Evolutionary conservation across 768 basidiomycete genomes (phyloP), one percentile per base, ranked within the genome.

Genomic region (Podaxis carcinomalis): DNA sequence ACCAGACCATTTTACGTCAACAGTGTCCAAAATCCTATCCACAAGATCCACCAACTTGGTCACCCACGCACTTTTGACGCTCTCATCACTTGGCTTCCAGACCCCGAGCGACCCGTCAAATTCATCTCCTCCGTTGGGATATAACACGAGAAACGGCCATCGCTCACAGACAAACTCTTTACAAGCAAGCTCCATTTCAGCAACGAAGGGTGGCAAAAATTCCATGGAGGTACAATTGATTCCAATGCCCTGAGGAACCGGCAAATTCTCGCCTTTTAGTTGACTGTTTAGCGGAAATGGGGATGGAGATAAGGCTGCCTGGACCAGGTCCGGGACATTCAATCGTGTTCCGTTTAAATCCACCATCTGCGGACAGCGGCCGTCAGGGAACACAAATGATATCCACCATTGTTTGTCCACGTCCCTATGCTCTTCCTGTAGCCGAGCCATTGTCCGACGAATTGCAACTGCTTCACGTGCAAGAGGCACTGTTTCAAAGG

Each of bases 401-500:
- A 92, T 83, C 89, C 89, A 93, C 87, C 89, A 93, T 36, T 80
- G 81, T 69, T 91, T 91, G 65, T 62, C 61, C 19, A 82, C 51
- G 46, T 51, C 63, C 63, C 23, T 37, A 21, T 66, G 51, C 19
- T 68, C 65, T 5, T 69, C 57, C 46, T 56, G 66, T 11, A 89
- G 73, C 4, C 54, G 50, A 1, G 66, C 68, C 65, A 94, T 80
- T 2, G 90, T 89, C 10, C 72, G 73, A 52, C 89, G 75, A 63
- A 93, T 86, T 13, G 88, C 89, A 21, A 69, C 69, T 3, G 89
- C 77, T 69, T 93, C 92, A 37, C 85, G 74, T 6, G 79, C 68
- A 2, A 92, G 75, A 0, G 92, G 89, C 3, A 93, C 74, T 0
- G 90, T 93, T 77, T 93, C 92, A 68, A 93, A 93, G 10, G 87